Evolutionary conservation across 495 filamentous ascomycete genomes (phyloP).

Genomic region (Massariosphaeria phaeospora): DNA sequence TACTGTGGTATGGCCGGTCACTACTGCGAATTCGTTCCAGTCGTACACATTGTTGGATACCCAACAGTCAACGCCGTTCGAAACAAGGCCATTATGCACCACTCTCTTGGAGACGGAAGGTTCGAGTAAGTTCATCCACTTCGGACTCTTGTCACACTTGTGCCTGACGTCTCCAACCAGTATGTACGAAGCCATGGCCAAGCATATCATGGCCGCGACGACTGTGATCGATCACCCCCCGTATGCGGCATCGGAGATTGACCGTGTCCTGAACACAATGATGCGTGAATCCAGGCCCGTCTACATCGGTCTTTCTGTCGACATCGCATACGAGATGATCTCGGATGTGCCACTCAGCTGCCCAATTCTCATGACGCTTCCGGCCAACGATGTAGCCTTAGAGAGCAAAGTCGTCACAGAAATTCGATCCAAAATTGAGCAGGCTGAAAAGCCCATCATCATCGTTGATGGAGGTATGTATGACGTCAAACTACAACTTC

Average conservation of each 20-base stretch:
- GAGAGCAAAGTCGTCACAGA: slow-evolving; percentile 30
- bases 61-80: slow-evolving; percentile 35
- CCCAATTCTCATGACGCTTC: slow-evolving; percentile 24
- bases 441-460: slow-evolving; percentile 34
- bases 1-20: slow-evolving; percentile 32
- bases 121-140: slow-evolving; percentile 37
- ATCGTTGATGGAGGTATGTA: slow-evolving; percentile 35
- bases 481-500: not conserved
- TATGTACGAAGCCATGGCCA: slow-evolving; percentile 43
- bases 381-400: slow-evolving; percentile 16
- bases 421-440: slow-evolving; percentile 31
- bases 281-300: slow-evolving; percentile 22
- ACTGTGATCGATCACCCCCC: slow-evolving; percentile 37
- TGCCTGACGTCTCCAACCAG: slow-evolving; percentile 26
- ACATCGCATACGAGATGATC: slow-evolving; percentile 36
- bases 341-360: slow-evolving; percentile 30
- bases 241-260: slow-evolving; percentile 42
- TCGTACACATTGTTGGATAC: slow-evolving; percentile 63
- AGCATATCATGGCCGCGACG: slow-evolving; percentile 36
- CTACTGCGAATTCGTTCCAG: slow-evolving; percentile 45
- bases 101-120: slow-evolving; percentile 23
- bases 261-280: slow-evolving; percentile 40
- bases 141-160: too few species aligned
- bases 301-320: slow-evolving; percentile 36
- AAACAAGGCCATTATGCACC: slow-evolving; percentile 27